Percentiles rank a stretch among this genome's conserved stretches.
Conservation (phyloP, 257 asterid genomes). For the Solanum chmielewskii region DNA sequence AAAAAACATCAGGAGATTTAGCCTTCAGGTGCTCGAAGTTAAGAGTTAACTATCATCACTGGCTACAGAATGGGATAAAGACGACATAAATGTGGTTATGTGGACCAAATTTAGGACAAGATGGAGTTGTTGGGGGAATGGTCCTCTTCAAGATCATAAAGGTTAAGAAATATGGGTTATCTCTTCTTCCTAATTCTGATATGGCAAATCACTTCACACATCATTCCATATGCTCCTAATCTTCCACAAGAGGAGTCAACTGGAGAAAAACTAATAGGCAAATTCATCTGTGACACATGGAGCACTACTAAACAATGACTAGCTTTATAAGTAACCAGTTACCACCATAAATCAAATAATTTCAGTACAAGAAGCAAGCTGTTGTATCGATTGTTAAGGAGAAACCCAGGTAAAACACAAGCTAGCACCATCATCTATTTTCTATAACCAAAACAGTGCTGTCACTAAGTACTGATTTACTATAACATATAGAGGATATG, state of each 20-base stretch:
- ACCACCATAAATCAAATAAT: background rate
- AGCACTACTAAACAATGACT: background rate
- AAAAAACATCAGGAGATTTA: background rate
- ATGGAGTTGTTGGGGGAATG: background rate
- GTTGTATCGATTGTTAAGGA: background rate
- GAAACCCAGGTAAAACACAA: background rate
- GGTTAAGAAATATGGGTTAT: background rate
- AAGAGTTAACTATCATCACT: background rate
- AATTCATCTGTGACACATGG: background rate
- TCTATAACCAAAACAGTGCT: background rate
- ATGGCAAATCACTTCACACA: background rate
- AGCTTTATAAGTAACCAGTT: background rate
- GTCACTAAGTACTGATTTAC: background rate
- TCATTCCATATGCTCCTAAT: background rate
- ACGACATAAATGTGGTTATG: background rate
- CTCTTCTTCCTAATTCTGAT: background rate
- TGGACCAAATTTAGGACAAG: background rate
- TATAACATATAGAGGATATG: conserved; percentile 63
- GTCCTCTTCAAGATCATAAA: background rate
- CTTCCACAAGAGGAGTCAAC: background rate
- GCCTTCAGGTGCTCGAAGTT: background rate
- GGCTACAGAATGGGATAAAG: background rate
- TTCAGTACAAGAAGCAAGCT: background rate
- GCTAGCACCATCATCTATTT: background rate
- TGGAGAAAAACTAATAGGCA: background rate